Evolutionary conservation across 768 basidiomycete genomes (phyloP).

Genomic region (Vararia minispora): DNA sequence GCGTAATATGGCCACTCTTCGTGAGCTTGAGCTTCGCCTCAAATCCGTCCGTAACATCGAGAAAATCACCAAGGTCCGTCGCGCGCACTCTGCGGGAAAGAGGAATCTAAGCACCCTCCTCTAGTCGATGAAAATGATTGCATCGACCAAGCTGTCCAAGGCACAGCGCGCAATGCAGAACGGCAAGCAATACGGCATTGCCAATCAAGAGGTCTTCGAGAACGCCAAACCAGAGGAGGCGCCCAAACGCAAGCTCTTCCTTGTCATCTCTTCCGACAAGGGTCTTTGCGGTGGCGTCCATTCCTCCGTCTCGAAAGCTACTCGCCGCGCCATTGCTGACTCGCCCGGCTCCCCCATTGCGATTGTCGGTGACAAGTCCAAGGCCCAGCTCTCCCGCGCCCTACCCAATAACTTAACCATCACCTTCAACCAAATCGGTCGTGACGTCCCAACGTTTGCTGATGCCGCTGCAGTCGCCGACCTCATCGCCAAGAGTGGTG

Average conservation of each 20-base stretch:
- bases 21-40: slow-evolving; percentile 92
- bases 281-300: slow-evolving; percentile 99
- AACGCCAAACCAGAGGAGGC: slow-evolving; percentile 60
- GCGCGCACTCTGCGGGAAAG: neutral
- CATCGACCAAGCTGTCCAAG: slow-evolving; percentile 91
- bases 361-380: slow-evolving; percentile 96
- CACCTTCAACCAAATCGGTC: slow-evolving; percentile 96
- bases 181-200: slow-evolving; percentile 87
- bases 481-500: slow-evolving; percentile 74
- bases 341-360: slow-evolving; percentile 60
- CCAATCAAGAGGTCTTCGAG: slow-evolving; percentile 87
- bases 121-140: slow-evolving; percentile 99
- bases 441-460: slow-evolving; percentile 93
- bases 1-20: slow-evolving; percentile 93
- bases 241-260: slow-evolving; percentile 73
- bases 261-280: slow-evolving; percentile 96
- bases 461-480: slow-evolving; percentile 94
- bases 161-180: slow-evolving; percentile 88
- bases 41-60: slow-evolving; percentile 97
- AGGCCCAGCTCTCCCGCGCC: slow-evolving; percentile 73
- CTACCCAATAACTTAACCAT: slow-evolving; percentile 57
- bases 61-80: slow-evolving; percentile 92
- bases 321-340: slow-evolving; percentile 58
- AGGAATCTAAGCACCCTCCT: slow-evolving; percentile 8
- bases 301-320: slow-evolving; percentile 88